phyloP scores from a whole-genome alignment of 73 alveolate genomes.

The Paramecium sonneborni region DNA sequence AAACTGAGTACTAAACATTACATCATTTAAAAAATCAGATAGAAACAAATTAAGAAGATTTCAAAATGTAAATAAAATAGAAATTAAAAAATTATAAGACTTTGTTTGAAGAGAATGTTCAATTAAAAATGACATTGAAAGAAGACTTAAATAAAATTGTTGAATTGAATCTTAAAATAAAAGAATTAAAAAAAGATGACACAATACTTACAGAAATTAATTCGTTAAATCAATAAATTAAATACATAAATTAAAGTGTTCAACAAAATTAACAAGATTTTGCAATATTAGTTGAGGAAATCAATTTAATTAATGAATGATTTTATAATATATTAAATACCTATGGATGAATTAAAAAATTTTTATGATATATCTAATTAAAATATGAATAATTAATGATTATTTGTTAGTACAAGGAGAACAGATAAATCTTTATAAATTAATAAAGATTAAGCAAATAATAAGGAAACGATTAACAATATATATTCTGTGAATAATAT shows the following conservation, averaged over 20 bases:
- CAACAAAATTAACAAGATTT: neutral
- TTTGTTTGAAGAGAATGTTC: neutral
- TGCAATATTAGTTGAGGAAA: slow-evolving; percentile 9
- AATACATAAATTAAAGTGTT: neutral
- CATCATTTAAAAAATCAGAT: neutral
- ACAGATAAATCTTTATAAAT: too few species aligned
- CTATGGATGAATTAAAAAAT: too few species aligned
- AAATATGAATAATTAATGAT: too few species aligned
- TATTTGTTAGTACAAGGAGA: too few species aligned
- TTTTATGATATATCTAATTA: too few species aligned
- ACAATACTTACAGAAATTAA: neutral
- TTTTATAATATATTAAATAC: too few species aligned
- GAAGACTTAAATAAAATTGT: neutral
- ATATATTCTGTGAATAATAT: neutral
- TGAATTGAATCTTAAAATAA: neutral
- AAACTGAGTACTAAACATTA: neutral
- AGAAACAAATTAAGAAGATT: neutral
- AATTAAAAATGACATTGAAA: neutral
- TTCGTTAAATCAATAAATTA: neutral
- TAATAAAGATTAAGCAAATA: neutral
- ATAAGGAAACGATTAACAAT: neutral
- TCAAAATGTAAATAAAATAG: neutral
- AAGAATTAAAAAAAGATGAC: neutral
- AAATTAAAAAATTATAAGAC: neutral
- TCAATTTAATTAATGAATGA: neutral